Percentiles rank a stretch among this genome's conserved stretches.
Evolutionary conservation across 2,329 filamentous ascomycete genomes (phyloP).

Genomic region (Xylariaceae sp.): DNA sequence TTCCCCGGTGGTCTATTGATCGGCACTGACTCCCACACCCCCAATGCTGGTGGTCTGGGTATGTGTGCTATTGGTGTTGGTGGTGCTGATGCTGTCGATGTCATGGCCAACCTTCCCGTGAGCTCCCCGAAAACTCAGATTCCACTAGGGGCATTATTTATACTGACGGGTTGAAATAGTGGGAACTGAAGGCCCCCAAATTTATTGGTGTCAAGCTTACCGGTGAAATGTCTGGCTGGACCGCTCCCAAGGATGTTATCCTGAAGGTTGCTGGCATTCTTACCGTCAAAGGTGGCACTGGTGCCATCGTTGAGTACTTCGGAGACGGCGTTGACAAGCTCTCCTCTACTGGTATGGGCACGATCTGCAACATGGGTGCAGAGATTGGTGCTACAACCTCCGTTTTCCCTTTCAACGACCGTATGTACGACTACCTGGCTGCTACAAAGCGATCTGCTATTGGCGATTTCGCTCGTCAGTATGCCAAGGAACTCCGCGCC

Average conservation of each 20-base stretch:
- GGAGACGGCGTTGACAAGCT: constrained; percentile 69
- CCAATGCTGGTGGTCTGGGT: constrained; percentile 93
- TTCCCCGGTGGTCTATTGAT: constrained; percentile 98
- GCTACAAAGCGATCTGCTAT: constrained; percentile 90
- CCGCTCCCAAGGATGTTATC: constrained; percentile 93
- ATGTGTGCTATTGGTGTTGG: constrained; percentile 95
- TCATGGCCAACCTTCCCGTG: constrained; percentile 57
- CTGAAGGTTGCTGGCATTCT: constrained; percentile 95
- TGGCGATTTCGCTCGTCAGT: constrained; percentile 82
- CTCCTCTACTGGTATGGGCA: constrained; percentile 83
- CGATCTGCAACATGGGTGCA: constrained; percentile 70
- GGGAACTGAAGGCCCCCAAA: constrained; percentile 98
- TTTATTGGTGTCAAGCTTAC: constrained; percentile 95
- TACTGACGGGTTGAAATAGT: constrained; percentile 35
- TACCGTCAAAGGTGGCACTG: constrained; percentile 97
- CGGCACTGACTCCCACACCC: constrained; percentile 96
- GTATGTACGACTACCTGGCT: constrained; percentile 92
- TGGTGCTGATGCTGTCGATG: constrained; percentile 97
- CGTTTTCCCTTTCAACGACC: constrained; percentile 95
- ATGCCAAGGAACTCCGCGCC: constrained; percentile 80
- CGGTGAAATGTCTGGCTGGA: constrained; percentile 86
- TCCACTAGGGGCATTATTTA: no score
- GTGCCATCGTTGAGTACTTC: constrained; percentile 79
- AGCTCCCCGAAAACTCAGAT: not conserved
- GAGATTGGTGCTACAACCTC: constrained; percentile 86